A percentile compares a stretch with the other conserved stretches of the same genome.
These are phyloP conservation scores for Podaxis rugospora DNA, from an alignment of 768 basidiomycete species.

Conservation along the genomic window DNA sequence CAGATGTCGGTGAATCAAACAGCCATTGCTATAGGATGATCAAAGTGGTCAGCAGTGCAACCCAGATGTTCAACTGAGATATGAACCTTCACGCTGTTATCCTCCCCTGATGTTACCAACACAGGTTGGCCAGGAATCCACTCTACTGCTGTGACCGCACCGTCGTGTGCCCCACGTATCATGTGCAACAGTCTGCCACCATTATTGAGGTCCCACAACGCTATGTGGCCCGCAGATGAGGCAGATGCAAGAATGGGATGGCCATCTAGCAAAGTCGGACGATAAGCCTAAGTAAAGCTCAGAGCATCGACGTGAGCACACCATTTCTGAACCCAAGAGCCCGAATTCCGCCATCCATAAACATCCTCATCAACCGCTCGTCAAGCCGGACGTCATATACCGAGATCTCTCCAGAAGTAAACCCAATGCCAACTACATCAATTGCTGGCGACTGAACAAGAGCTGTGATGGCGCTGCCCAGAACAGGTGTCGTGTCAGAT, in stretches of 20 bases:
- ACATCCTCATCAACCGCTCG: constrained; percentile 83
- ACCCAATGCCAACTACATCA: constrained; percentile 93
- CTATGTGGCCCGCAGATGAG: constrained; percentile 83
- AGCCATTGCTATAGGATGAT: constrained; percentile 81
- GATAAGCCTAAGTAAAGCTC: not conserved
- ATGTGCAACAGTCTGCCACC: constrained; percentile 82
- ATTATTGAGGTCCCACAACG: constrained; percentile 88
- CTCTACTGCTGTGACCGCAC: constrained; percentile 73
- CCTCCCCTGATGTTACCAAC: constrained; percentile 84
- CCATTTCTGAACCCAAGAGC: constrained; percentile 85
- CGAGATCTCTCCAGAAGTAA: constrained; percentile 80
- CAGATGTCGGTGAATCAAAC: constrained; percentile 84
- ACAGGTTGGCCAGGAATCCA: constrained; percentile 95
- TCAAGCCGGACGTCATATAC: constrained; percentile 90
- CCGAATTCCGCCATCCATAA: constrained; percentile 84
- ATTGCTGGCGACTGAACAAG: constrained; percentile 92
- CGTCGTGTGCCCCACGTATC: constrained; percentile 85
- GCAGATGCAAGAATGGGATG: constrained; percentile 86
- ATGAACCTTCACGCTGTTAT: constrained; percentile 90
- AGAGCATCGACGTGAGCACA: constrained; percentile 24
- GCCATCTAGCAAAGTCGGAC: constrained; percentile 50
- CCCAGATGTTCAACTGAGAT: not conserved
- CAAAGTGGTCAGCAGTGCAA: not conserved
- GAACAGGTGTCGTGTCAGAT: constrained; percentile 19
- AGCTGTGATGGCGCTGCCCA: constrained; percentile 58